These are phyloP conservation scores for Eucalyptus curtisii DNA, from an alignment of 345 rosid species.

Conservation along the genomic window DNA sequence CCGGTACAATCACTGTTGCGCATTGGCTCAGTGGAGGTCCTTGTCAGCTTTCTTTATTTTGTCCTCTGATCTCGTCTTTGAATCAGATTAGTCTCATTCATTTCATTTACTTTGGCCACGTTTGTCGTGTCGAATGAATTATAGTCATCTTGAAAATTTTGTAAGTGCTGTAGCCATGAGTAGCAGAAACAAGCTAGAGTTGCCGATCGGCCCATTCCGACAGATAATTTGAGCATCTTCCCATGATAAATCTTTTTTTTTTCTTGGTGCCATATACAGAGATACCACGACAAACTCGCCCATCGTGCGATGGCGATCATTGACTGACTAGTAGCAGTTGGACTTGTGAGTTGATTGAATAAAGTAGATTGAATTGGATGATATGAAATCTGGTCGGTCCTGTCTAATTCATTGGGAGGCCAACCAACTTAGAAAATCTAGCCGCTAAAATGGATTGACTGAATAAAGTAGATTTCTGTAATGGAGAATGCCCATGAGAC, in stretches of 20 bases:
- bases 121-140: neutral
- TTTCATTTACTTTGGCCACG: neutral
- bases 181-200: neutral
- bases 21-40: neutral
- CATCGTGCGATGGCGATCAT: neutral
- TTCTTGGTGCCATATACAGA: too few relatives aligned
- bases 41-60: neutral
- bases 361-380: too few relatives aligned
- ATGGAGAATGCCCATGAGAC: neutral
- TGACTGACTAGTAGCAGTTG: neutral
- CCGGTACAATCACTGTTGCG: neutral
- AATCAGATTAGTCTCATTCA: neutral
- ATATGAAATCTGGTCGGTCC: neutral
- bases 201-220: neutral
- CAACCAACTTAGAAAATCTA: neutral
- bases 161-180: neutral
- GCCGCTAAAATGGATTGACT: neutral
- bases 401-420: neutral
- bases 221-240: neutral
- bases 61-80: neutral
- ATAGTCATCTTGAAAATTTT: neutral
- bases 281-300: too few relatives aligned
- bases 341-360: neutral
- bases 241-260: neutral
- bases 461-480: neutral